Conservation (phyloP, 805 yeast species). For the Yamadazyma nakazawae region DNA sequence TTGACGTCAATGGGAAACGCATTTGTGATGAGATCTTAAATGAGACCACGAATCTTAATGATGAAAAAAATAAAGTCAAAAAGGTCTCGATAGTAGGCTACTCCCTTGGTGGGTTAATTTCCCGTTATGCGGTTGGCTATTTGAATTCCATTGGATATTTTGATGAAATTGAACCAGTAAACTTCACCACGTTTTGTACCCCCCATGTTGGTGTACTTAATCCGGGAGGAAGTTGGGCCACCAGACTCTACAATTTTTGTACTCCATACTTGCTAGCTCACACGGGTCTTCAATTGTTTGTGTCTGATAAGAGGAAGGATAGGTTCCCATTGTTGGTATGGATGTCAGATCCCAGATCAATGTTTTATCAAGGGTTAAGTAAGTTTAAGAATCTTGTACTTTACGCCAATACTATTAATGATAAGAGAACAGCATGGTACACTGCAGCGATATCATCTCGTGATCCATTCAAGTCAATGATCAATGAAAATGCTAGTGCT, state of each 20-base stretch:
- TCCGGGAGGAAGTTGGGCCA: slow-evolving; percentile 33
- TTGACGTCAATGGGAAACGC: slow-evolving; percentile 78
- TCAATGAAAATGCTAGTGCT: slow-evolving; percentile 32
- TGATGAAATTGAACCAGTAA: slow-evolving; percentile 51
- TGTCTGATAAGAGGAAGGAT: slow-evolving; percentile 25
- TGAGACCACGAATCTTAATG: slow-evolving; percentile 14
- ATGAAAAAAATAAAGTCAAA: slow-evolving; percentile 21
- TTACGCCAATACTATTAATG: slow-evolving; percentile 77
- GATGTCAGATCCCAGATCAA: slow-evolving; percentile 63
- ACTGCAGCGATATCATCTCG: slow-evolving; percentile 65
- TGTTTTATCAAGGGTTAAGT: slow-evolving; percentile 55
- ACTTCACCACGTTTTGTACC: slow-evolving; percentile 49
- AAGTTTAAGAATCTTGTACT: slow-evolving; percentile 52
- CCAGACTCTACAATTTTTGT: slow-evolving; percentile 53
- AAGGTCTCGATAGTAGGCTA: slow-evolving; percentile 41
- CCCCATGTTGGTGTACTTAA: slow-evolving; percentile 71
- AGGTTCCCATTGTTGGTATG: slow-evolving; percentile 53
- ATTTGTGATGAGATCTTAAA: slow-evolving; percentile 61
- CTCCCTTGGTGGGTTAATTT: slow-evolving; percentile 41
- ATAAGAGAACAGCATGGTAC: slow-evolving; percentile 80
- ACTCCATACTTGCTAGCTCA: slow-evolving; percentile 65
- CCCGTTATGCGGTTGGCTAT: slow-evolving; percentile 44
- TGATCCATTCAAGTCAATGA: slow-evolving; percentile 59
- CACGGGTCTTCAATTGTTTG: slow-evolving; percentile 72
- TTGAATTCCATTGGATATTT: slow-evolving; percentile 52